Base-by-base conservation (phyloP, 768 basidiomycete genomes). In the Exidia glandulosa region DNA sequence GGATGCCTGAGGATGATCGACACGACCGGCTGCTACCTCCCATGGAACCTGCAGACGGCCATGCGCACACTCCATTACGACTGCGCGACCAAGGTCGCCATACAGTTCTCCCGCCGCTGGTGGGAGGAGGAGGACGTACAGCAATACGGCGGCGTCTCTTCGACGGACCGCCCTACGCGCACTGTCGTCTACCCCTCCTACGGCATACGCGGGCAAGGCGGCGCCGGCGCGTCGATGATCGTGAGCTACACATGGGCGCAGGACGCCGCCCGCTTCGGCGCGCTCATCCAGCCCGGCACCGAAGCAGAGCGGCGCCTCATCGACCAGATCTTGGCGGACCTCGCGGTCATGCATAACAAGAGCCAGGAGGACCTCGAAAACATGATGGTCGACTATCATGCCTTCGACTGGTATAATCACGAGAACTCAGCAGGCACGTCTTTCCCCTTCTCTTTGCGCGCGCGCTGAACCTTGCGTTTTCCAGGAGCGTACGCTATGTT, bases 61-160 rank as follows among this genome's bases (percentile, higher is more conserved):
- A 64, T 80, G 36, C 76, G 77, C 7, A 47, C 66, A 3, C 64
- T 80, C 30, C 58, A 66, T 31, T 79, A 79, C 50, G 70, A 66
- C 12, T 62, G 73, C 3, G 65, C 75, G 2, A 67, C 69, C 64
- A 80, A 80, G 67, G 67, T 80, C 37, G 79, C 68, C 10, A 57
- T 80, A 34, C 72, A 73, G 59, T 80, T 80, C 68, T 68, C 70
- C 61, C 65, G 69, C 1, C 60, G 70, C 2, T 80, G 79, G 79
- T 80, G 78, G 78, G 64, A 73, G 63, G 60, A 65, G 32, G 59
- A 57, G 56, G 13, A 65, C 66, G 31, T 61, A 58, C 29, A 57
- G 6, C 62, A 64, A 50, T 41, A 63, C 1, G 75, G 75, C 36
- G 75, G 75, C 1, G 59, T 63, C 32, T 69, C 72, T 2, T 67